Base-by-base conservation (phyloP, 306 rosid species). In the Ochetophila trinervis region DNA sequence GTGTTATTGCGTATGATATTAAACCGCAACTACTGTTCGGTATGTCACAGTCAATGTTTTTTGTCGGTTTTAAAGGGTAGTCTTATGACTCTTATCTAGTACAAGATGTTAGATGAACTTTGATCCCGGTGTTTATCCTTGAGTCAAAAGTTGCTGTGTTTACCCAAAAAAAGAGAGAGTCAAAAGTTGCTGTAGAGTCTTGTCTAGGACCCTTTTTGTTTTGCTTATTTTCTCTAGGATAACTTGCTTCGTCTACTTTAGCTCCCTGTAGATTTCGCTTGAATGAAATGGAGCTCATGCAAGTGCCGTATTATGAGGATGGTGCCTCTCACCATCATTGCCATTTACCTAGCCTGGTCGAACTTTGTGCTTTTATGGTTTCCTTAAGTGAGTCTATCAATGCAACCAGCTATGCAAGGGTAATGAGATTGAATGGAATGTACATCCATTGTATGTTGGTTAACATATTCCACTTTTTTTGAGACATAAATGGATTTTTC, bases 51-150 rank as follows among this genome's bases (percentile, higher is more conserved):
- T 44, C 68, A 8, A 24, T 36, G 53, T n/a, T 24, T 22, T 53
- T 17, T 34, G 60, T 17, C 21, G 32, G 44, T 45, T 9, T 30
- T 23, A 37, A 36, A 63, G 44, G 24, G 45, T 45, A 1, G 11
- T 27, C 32, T 27, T 27, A 40, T 40, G 45, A 10, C 32, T 8
- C 12, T 23, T 42, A 20, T 27, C n/a, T 18, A 30, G 30, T 18
- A 34, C 44, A 55, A 64, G 23, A 45, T 56, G 13, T 52, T 58
- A 19, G 19, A 59, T 53, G 52, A 60, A 18, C 66, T 22, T 34
- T 9, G 45, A 8, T 23, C 14, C 7, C 18, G 15, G 37, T 60
- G 65, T 37, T 60, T 60, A 5, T 40, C 65, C 51, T 40, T 12
- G 24, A 59, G 48, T 23, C 51, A 53, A 53, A 53, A 52, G 36